phyloP scores from a whole-genome alignment of 441 rosid genomes.

The Populus hybrid region DNA sequence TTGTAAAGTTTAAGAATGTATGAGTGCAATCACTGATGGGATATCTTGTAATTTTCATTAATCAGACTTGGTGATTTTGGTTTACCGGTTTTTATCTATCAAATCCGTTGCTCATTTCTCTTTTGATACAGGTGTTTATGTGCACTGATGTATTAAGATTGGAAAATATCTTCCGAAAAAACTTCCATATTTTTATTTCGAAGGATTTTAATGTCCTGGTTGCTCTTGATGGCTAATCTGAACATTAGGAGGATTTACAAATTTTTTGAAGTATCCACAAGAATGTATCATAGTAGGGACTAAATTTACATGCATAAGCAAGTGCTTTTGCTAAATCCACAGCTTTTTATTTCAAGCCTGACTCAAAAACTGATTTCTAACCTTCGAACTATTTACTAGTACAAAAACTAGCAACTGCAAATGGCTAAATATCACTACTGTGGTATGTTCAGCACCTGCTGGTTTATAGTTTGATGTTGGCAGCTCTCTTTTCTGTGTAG shows the following conservation, averaged over 20 bases:
- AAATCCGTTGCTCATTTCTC: not conserved
- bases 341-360: no score
- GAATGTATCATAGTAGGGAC: not conserved
- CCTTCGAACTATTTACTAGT: not conserved
- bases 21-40: not conserved
- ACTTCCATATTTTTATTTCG: not conserved
- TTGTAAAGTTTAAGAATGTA: not conserved
- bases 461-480: slow-evolving; percentile 11
- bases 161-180: not conserved
- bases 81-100: slow-evolving; percentile 3
- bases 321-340: no score
- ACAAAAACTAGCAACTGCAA: no score
- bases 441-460: slow-evolving; percentile 26
- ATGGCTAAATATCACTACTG: no score
- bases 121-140: not conserved
- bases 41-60: slow-evolving; percentile 7
- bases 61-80: slow-evolving; percentile 12
- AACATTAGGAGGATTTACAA: not conserved
- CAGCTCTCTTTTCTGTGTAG: slow-evolving; percentile 34
- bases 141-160: not conserved
- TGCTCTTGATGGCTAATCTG: not conserved
- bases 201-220: not conserved
- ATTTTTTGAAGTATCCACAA: not conserved
- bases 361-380: not conserved
- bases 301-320: no score